Evolutionary conservation across 306 rosid species (phyloP).

Genomic region (Trifolium repens): DNA sequence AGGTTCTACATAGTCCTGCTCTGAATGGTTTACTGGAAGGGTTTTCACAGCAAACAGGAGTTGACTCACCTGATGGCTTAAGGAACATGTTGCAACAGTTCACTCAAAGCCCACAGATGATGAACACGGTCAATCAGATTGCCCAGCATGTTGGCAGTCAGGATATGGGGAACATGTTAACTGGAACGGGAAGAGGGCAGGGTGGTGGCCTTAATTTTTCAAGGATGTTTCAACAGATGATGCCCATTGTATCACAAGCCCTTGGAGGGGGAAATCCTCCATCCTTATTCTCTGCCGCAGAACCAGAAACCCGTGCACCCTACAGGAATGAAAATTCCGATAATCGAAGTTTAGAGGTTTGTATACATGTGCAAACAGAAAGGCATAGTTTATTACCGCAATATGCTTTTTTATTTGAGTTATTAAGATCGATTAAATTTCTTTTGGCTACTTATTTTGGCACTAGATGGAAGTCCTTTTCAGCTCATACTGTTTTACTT

Average conservation of each 20-base stretch:
- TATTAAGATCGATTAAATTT: slow-evolving; percentile 9
- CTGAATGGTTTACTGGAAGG: slow-evolving; percentile 84
- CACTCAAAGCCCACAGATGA: slow-evolving; percentile 90
- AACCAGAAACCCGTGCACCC: slow-evolving; percentile 46
- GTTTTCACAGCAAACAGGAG: slow-evolving; percentile 90
- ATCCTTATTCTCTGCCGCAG: slow-evolving; percentile 54
- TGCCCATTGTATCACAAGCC: slow-evolving; percentile 92
- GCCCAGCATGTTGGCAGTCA: slow-evolving; percentile 82
- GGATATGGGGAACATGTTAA: slow-evolving; percentile 73
- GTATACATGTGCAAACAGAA: slow-evolving; percentile 28
- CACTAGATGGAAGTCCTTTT: slow-evolving; percentile 3
- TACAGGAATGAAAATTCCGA: slow-evolving; percentile 45
- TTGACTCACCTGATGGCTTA: slow-evolving; percentile 82
- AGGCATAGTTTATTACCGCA: slow-evolving; percentile 25
- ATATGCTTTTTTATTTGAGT: slow-evolving; percentile 20
- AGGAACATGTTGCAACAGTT: slow-evolving; percentile 92
- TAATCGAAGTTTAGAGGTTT: slow-evolving; percentile 67
- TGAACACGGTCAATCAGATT: slow-evolving; percentile 79
- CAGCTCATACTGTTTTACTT: slow-evolving; percentile 16
- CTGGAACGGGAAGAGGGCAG: slow-evolving; percentile 73
- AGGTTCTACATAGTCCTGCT: slow-evolving; percentile 88
- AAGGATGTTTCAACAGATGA: slow-evolving; percentile 94
- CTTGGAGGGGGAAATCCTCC: slow-evolving; percentile 59
- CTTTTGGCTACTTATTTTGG: background rate
- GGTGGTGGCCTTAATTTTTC: slow-evolving; percentile 83